Evolutionary conservation across 2,329 filamentous ascomycete genomes (phyloP).

Genomic region (Celoporthe dispersa): DNA sequence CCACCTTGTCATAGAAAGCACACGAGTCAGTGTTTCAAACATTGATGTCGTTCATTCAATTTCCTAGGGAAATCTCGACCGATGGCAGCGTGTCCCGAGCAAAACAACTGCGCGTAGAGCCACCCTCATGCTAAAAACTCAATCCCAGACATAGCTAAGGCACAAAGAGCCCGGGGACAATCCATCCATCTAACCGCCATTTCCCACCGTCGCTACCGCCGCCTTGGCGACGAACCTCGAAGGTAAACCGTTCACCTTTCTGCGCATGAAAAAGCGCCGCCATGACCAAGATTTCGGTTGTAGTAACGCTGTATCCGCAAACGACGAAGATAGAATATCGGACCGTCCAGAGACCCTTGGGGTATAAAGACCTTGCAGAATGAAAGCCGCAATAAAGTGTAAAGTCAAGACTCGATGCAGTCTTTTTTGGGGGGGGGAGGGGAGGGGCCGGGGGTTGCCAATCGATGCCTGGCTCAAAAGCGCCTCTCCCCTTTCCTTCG

Average conservation of each 20-base stretch:
- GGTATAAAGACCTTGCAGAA: conserved; percentile 28
- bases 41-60: neutral
- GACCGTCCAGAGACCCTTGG: conserved; percentile 20
- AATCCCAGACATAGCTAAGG: neutral
- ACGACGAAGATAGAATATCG: neutral
- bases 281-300: neutral
- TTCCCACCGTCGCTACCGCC: neutral
- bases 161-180: neutral
- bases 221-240: neutral
- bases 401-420: conserved; percentile 16
- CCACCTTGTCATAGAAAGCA: neutral
- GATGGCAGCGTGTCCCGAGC: neutral
- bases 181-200: neutral
- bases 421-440: too few relatives aligned
- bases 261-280: neutral
- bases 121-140: neutral
- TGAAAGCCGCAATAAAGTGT: conserved; percentile 14
- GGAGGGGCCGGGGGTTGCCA: too few relatives aligned
- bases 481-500: conserved; percentile 16
- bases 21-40: neutral
- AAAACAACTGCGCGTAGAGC: neutral
- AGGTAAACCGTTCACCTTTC: neutral
- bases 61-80: neutral
- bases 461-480: conserved; percentile 5
- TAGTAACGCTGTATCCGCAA: neutral